These are phyloP conservation scores for Rhodosporidiobolus odoratus DNA, from an alignment of 768 basidiomycete species.

Conservation along the genomic window DNA sequence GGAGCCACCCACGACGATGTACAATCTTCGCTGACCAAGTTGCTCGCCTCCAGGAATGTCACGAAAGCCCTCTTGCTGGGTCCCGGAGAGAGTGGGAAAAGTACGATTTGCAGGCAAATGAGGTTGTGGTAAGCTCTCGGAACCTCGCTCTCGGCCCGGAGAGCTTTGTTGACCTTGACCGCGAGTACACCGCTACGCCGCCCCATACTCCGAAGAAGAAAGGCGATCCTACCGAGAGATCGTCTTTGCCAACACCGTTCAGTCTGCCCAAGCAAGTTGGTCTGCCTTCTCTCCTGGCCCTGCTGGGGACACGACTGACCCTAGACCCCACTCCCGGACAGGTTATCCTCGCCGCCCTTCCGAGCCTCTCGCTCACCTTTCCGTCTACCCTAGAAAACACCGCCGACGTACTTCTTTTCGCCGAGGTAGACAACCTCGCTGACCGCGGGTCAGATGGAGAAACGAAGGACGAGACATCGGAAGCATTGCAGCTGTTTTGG, in stretches of 20 bases:
- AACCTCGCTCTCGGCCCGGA: no score
- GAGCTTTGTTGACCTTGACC: not conserved
- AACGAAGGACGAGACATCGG: constrained; percentile 50
- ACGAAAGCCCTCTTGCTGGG: constrained; percentile 10
- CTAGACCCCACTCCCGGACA: not conserved
- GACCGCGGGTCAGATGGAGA: constrained; percentile 65
- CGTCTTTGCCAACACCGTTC: constrained; percentile 83
- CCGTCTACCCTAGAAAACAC: constrained; percentile 64
- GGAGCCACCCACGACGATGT: no score
- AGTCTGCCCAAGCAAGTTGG: constrained; percentile 71
- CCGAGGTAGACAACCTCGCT: constrained; percentile 55
- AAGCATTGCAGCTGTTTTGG: constrained; percentile 72
- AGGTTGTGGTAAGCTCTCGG: constrained; percentile 12
- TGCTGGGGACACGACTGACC: no score
- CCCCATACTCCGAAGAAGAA: constrained; percentile 76
- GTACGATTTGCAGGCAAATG: constrained; percentile 55
- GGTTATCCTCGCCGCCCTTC: constrained; percentile 79
- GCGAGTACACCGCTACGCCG: constrained; percentile 68
- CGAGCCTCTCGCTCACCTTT: constrained; percentile 68
- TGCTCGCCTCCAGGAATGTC: not conserved
- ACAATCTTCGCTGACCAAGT: no score
- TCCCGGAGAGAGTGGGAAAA: constrained; percentile 82
- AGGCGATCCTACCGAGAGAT: constrained; percentile 88
- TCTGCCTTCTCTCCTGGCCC: not conserved
- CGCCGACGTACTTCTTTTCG: constrained; percentile 66